Evolutionary conservation across 257 asterid species (phyloP).

Genomic region (Nemophila menziesii): DNA sequence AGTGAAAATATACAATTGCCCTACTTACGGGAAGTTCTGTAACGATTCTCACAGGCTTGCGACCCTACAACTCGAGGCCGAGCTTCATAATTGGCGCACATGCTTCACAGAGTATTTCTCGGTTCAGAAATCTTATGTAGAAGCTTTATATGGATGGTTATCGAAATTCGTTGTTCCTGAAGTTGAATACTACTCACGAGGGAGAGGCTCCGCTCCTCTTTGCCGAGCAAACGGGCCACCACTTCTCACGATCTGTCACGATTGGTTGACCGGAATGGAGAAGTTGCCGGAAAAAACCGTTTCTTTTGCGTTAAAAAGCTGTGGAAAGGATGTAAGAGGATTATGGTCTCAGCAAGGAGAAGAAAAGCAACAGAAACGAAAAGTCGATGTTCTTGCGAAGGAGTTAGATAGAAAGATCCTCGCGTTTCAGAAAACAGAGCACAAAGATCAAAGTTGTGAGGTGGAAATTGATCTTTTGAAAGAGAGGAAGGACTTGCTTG

Average conservation of each 20-base stretch:
- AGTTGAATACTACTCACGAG: slow-evolving; percentile 35
- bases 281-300: slow-evolving; percentile 58
- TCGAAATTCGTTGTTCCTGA: slow-evolving; percentile 52
- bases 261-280: slow-evolving; percentile 54
- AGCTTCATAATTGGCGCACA: slow-evolving; percentile 71
- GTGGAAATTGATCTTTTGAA: slow-evolving; percentile 26
- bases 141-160: slow-evolving; percentile 66
- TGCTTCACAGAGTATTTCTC: slow-evolving; percentile 51
- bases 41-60: slow-evolving; percentile 75
- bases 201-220: slow-evolving; percentile 17
- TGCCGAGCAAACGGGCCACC: slow-evolving; percentile 37
- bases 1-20: slow-evolving; percentile 60
- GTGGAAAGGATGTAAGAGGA: slow-evolving; percentile 65
- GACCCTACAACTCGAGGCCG: slow-evolving; percentile 70
- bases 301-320: slow-evolving; percentile 47
- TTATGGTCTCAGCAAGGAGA: slow-evolving; percentile 82
- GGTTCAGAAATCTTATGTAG: slow-evolving; percentile 53
- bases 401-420: slow-evolving; percentile 50
- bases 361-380: slow-evolving; percentile 71
- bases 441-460: slow-evolving; percentile 29
- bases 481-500: slow-evolving; percentile 46
- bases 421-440: slow-evolving; percentile 55
- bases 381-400: slow-evolving; percentile 61
- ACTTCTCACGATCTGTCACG: slow-evolving; percentile 47
- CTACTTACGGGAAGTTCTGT: slow-evolving; percentile 70